Evolutionary conservation across 1,139 yeast species (phyloP), one percentile per base, ranked within the genome.

Genomic region (Pichia sp.): DNA sequence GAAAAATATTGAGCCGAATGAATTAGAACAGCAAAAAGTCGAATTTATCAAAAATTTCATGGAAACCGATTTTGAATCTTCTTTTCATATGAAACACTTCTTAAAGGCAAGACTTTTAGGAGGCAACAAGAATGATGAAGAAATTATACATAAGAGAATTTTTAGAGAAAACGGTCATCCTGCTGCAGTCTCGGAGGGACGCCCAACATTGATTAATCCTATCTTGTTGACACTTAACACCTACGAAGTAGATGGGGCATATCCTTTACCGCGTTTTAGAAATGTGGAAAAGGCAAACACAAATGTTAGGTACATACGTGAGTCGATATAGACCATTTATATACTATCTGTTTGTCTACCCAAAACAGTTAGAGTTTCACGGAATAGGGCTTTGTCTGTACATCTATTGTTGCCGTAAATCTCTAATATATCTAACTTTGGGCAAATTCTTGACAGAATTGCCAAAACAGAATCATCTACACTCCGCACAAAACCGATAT

Each of bases 351-450:
- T 77, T 58, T 83, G 89, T 44, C 95, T 69, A 7, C 96, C 96
- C 45, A 85, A 76, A 4, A 86, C 66, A 45, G 76, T 71, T 34
- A 84, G 55, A 11, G 78, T 83, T 2, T 67, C 66, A 43, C 79
- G 66, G 4, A 72, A 58, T 3, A 60, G 59, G 0, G 84, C 84
- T 21, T 65, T 64, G 7, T 69, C 64, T 0, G 88, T 78, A 42
- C 91, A 79, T 48, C 75, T 66, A 51, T 83, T 84, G 52, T 80
- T 72, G 0, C 95, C 95, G 59, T 81, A 84, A 5, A 84, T 85
- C 54, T 85, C 95, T 42, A 88, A 55, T 11, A 84, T 66, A 35
- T 71, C 68, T 44, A 88, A 61, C 39, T 72, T 74, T 0, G 79
- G 74, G 51, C 91, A 82, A 14, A 69, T 66, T 22, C 70, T 64